Evolutionary conservation across 495 filamentous ascomycete species (phyloP), one percentile per base, ranked within the genome.

Genomic region (Pseudevernia furfuracea): DNA sequence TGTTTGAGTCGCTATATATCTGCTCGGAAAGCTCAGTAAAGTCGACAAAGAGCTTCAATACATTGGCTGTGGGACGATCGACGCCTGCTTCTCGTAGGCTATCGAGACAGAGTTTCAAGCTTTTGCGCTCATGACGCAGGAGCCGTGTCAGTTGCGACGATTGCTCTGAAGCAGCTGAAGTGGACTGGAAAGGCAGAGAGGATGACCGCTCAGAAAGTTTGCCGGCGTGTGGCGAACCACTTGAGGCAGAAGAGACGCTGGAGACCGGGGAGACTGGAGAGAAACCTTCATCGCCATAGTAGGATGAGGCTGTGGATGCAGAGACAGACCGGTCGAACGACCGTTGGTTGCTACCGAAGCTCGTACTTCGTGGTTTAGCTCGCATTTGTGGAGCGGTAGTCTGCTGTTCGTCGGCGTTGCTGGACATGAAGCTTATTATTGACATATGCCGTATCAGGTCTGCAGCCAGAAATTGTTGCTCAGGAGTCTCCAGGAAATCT

Each of bases 391-490:
- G 62, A 6, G 41, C 15, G 23, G 25, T 8, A 5, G 6, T 17
- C 48, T 39, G 37, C 19, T 65, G 48, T 25, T 49, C 25, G 19
- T 52, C 43, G 32, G 38, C 46, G 59, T 61, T 68, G 21, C 46
- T 55, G 17, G 67, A 65, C 59, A 68, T 58, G 28, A 68, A 68
- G 43, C 53, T 59, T 25, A 68, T 46, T 17, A 66, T 63, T 23
- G 67, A 66, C 17, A 68, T 11, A 44, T 68, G 67, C 21, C 67
- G 67, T 41, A 63, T 62, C 37, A 68, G 15, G 56, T 60, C 63
- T 53, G 67, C 62, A n/a, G 63, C 55, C 12, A 68, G 59, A 43
- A 62, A 68, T 46, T 68, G 63, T 43, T 68, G 67, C 58, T 68
- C 67, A 7, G 67, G 59, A 25, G 67, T 65, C 14, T 62, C 59